A percentile compares a stretch with the other conserved stretches of the same genome.
Evolutionary conservation across 139 green algal species (phyloP).

Genomic region (Tetradesmus lagerheimii): DNA sequence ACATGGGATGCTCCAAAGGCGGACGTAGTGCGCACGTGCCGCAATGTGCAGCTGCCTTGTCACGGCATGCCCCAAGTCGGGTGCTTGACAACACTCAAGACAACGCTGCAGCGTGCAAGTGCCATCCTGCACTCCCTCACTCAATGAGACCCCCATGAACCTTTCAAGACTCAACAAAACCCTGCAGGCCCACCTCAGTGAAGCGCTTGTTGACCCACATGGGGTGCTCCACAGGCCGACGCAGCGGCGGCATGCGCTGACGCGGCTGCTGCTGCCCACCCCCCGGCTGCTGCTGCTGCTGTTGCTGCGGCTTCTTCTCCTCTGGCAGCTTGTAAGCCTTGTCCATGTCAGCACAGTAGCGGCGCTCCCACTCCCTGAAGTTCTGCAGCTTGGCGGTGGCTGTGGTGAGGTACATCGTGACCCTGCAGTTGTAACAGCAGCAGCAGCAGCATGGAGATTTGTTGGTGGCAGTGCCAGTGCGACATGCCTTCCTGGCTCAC

Average conservation of each 20-base stretch:
- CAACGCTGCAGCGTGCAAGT: too few relatives aligned
- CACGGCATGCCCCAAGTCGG: too few relatives aligned
- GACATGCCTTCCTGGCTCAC: too few relatives aligned
- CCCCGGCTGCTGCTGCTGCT: constrained; percentile 1
- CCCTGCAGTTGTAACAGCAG: constrained; percentile 25
- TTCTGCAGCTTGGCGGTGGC: constrained; percentile 9
- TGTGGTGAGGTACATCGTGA: constrained; percentile 19
- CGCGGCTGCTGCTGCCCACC: neutral
- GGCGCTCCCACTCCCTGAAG: constrained; percentile 19
- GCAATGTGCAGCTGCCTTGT: too few relatives aligned
- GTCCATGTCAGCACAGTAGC: constrained; percentile 28
- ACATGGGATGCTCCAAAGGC: too few relatives aligned
- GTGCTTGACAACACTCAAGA: too few relatives aligned
- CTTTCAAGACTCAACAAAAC: neutral
- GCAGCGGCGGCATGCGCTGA: neutral
- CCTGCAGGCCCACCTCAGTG: neutral
- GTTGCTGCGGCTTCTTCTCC: neutral
- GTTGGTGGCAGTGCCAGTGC: too few relatives aligned
- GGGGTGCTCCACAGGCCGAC: constrained; percentile 17
- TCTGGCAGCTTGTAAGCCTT: neutral
- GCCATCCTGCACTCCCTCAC: too few relatives aligned
- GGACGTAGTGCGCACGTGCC: too few relatives aligned
- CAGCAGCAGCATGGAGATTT: neutral
- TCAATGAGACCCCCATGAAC: too few relatives aligned
- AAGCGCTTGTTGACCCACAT: neutral